Base-by-base conservation (phyloP, 495 filamentous ascomycete genomes). In the Penicillium pulvis region DNA sequence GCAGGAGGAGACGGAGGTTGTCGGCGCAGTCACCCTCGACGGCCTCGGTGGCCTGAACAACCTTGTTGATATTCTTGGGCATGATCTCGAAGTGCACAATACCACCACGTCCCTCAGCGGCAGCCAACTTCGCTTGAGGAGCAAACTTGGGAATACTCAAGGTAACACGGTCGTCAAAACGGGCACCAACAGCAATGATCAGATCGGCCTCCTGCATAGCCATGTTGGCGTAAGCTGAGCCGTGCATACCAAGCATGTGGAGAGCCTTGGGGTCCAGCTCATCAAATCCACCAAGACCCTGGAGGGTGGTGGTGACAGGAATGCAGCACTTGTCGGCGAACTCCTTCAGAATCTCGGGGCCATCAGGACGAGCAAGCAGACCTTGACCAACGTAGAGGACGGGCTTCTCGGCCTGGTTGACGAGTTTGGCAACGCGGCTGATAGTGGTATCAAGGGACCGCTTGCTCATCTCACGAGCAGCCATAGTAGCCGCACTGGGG, bases 1-100 rank as follows among this genome's bases (percentile, higher is more conserved):
- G 90, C 14, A 97, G 63, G 39, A 97, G 87, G 19, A 82, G 69
- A 31, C 78, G 79, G 14, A 98, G 75, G 66, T 93, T 98, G 6
- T 77, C 70, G 2, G 80, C 75, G 31, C 85, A 79, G 57, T 87
- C 85, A 43, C 85, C 85, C 68, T 84, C 81, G 9, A 87, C 80
- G 30, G 84, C 82, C 64, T 86, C 83, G 31, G 77, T 86, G 8
- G 84, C 82, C 69, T 85, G 76, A 41, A 87, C 81, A 16, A 86
- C 83, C 72, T 87, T 87, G 75, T 85, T 85, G 66, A 86, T 84
- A 72, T 84, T 84, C 70, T 86, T 85, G 41, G 84, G 84, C 76
- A 83, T 79, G 57, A 87, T 83, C 56, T 87, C 85, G 65, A 87
- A 86, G 66, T 87, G 85, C 16, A 87, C 72, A 43, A 87, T 87